These are phyloP conservation scores for Trichothecium roseum DNA, from an alignment of 2,329 filamentous ascomycete genomes.

Conservation along the genomic window DNA sequence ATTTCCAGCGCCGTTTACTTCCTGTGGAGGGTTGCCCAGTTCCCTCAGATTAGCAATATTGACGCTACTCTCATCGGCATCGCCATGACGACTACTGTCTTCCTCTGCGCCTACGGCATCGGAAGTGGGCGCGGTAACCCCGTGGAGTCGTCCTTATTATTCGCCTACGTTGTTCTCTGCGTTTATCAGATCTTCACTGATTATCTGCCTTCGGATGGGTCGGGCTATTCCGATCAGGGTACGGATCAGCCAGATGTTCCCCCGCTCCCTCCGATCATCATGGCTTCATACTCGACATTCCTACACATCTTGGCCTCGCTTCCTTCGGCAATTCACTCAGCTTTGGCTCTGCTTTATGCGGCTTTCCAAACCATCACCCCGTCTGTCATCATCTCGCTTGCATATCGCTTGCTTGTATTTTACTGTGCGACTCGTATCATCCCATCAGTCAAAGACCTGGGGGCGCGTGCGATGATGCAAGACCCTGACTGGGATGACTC, in stretches of 20 bases:
- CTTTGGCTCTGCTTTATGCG: slow-evolving; percentile 76
- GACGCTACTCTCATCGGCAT: slow-evolving; percentile 90
- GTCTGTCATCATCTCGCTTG: slow-evolving; percentile 87
- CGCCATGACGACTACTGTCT: slow-evolving; percentile 83
- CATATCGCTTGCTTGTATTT: slow-evolving; percentile 88
- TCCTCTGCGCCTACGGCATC: slow-evolving; percentile 89
- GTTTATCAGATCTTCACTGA: slow-evolving; percentile 99
- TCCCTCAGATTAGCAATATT: slow-evolving; percentile 84
- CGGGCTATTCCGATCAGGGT: slow-evolving; percentile 39
- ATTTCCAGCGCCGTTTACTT: slow-evolving; percentile 95
- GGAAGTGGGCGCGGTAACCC: slow-evolving; percentile 89
- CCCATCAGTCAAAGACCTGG: slow-evolving; percentile 79
- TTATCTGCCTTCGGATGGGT: slow-evolving; percentile 72
- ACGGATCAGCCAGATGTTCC: slow-evolving; percentile 75
- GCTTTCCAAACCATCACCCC: slow-evolving; percentile 94
- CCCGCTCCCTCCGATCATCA: slow-evolving; percentile 92
- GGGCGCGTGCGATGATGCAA: slow-evolving; percentile 70
- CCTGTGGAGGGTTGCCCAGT: slow-evolving; percentile 87
- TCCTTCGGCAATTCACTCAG: slow-evolving; percentile 74
- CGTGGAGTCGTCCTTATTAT: slow-evolving; percentile 87
- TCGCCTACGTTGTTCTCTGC: slow-evolving; percentile 96
- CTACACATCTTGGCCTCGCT: slow-evolving; percentile 73
- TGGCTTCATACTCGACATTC: slow-evolving; percentile 93
- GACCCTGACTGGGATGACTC: slow-evolving; percentile 79
- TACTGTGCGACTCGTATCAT: slow-evolving; percentile 95